phyloP scores from a whole-genome alignment of 495 filamentous ascomycete species.

The Lineolata rhizophorae region DNA sequence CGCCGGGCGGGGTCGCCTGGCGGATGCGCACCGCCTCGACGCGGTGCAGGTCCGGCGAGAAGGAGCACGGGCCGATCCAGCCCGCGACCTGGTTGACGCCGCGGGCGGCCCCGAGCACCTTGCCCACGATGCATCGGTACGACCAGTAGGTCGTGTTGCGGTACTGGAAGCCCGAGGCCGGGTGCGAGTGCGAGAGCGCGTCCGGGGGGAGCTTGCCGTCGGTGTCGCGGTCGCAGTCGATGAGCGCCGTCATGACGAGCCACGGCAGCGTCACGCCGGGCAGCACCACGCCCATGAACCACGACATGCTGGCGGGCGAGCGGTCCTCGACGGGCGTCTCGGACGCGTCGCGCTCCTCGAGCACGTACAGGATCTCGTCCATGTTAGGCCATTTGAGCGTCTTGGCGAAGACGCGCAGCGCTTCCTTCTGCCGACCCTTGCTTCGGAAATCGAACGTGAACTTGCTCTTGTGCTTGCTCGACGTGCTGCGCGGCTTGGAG shows the following conservation, averaged over 20 bases:
- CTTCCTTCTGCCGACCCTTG: conserved; percentile 41
- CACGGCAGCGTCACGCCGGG: conserved; percentile 48
- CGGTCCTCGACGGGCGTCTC: conserved; percentile 31
- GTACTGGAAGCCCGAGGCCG: conserved; percentile 50
- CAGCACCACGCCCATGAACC: conserved; percentile 45
- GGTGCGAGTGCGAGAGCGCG: conserved; percentile 35
- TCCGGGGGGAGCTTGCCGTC: conserved; percentile 33
- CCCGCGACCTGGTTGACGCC: conserved; percentile 19
- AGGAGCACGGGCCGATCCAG: conserved; percentile 48
- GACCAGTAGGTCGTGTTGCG: conserved; percentile 49
- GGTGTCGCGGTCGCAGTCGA: conserved; percentile 45
- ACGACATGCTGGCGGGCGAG: conserved; percentile 45
- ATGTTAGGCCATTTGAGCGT: conserved; percentile 58
- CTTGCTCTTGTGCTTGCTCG: conserved; percentile 17
- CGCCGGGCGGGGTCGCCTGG: conserved; percentile 23
- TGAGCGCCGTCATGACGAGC: conserved; percentile 48
- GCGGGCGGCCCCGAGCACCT: conserved; percentile 32
- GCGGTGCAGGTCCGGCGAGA: conserved; percentile 33
- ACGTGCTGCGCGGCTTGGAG: conserved; percentile 20
- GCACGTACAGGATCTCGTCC: conserved; percentile 30
- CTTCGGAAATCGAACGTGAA: conserved; percentile 30
- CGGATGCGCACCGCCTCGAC: conserved; percentile 41
- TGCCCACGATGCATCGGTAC: conserved; percentile 43
- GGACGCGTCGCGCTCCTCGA: conserved; percentile 32
- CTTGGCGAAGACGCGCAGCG: conserved; percentile 40